Evolutionary conservation across 2,329 filamentous ascomycete genomes (phyloP), one percentile per base, ranked within the genome.

Genomic region (Rachicladosporium sp.): DNA sequence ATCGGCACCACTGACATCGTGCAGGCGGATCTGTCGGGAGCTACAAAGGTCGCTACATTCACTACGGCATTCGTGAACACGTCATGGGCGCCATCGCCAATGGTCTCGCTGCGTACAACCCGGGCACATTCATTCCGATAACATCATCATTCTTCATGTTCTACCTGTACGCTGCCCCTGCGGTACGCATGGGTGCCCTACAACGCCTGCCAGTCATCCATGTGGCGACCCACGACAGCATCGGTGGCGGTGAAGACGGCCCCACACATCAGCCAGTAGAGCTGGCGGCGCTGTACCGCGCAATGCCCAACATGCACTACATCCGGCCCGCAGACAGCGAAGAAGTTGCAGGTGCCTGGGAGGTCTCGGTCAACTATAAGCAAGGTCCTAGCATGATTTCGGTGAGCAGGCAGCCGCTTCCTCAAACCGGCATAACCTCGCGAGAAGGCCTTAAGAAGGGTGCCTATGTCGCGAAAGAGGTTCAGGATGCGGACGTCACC

Each of bases 1-100:
- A 27, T 27, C 23, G 23, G 23, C 23, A 27, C 35, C 7, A 35
- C 33, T 10, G 27, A 27, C 23, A 27, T 8, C 23, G 5, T 27
- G 52, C 49, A 2, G 70, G 67, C 43, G 70, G 70, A 5, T 67
- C 71, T 48, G 71, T 71, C 45, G 76, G 75, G 32, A 59, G 70
- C 54, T 71, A 71, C 47, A 52, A 55, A 2, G 66, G 65, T 13
- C 61, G 66, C 6, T 67, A 67, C 45, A 62, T 78, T 46, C 74
- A 74, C 53, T 78, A 67, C 52, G 74, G 74, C 31, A 69, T 78
- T 39, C 69, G 74, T 4, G 74, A 78, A 47, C 74, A 78, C 50
- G 74, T 73, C 40, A 79, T 80, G 76, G 66, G 65, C 2, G 58
- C 68, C 23, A 70, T 75, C 15, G 66, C 58, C 10, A 62, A 62